Conservation (phyloP, 805 yeast genomes). For the Candida cerambycidarum region DNA sequence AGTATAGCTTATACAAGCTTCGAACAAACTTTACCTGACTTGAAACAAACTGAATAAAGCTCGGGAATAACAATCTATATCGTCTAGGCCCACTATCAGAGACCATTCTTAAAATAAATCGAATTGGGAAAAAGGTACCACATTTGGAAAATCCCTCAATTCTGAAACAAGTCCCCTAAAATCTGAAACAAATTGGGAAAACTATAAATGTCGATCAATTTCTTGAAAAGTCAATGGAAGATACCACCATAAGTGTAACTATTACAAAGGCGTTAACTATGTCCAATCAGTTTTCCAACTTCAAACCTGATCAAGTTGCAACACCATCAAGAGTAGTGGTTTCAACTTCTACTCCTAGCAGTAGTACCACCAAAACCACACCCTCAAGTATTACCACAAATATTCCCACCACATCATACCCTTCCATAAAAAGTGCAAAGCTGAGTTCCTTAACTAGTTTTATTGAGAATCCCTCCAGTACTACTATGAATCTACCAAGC, state of each 20-base stretch:
- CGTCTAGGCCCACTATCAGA: no score
- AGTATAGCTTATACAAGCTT: no score
- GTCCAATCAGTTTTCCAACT: slow-evolving; percentile 2
- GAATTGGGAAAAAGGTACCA: background rate
- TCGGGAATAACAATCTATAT: no score
- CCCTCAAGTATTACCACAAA: background rate
- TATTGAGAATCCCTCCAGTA: no score
- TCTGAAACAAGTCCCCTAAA: background rate
- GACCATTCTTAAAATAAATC: background rate
- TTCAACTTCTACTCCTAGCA: slow-evolving; percentile 3
- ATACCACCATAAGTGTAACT: slow-evolving; percentile 12
- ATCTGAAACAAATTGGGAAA: slow-evolving; percentile 5
- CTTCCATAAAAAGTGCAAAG: no score
- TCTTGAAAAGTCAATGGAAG: slow-evolving; percentile 1
- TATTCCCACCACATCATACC: no score
- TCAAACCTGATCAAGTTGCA: slow-evolving; percentile 3
- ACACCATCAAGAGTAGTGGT: slow-evolving; percentile 8
- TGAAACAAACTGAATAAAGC: no score
- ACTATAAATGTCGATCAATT: background rate
- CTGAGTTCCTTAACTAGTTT: no score
- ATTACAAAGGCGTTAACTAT: slow-evolving; percentile 12
- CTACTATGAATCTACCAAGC: background rate
- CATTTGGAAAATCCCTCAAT: background rate
- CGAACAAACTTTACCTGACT: no score
- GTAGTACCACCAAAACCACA: slow-evolving; percentile 3